phyloP scores from a whole-genome alignment of 352 stramenopile species.

The Aphanomyces cochlioides region DNA sequence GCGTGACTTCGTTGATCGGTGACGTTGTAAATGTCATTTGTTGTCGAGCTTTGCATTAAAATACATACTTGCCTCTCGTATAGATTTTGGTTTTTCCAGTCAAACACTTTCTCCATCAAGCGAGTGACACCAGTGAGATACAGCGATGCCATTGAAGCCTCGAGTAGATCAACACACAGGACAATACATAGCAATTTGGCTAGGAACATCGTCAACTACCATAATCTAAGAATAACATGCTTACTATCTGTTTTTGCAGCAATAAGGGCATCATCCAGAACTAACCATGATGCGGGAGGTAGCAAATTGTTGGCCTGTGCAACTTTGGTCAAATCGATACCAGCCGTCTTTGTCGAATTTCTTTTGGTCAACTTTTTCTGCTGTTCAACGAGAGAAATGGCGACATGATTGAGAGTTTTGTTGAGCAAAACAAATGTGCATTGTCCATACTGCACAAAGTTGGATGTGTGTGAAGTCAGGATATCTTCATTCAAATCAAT shows the following conservation, averaged over 20 bases:
- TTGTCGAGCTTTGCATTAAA: conserved; percentile 49
- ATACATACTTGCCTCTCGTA: conserved; percentile 41
- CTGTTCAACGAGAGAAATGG: background rate
- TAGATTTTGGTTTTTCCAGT: conserved; percentile 51
- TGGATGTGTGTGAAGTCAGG: conserved; percentile 7
- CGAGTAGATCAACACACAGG: conserved; percentile 8
- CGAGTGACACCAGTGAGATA: conserved; percentile 36
- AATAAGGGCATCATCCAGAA: conserved; percentile 22
- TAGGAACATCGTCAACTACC: background rate
- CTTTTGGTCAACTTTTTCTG: background rate
- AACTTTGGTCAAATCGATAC: conserved; percentile 28
- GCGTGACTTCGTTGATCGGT: conserved; percentile 62
- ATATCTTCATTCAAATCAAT: conserved; percentile 40
- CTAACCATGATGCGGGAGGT: conserved; percentile 15
- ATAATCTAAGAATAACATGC: background rate
- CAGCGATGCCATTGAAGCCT: conserved; percentile 8
- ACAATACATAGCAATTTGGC: conserved; percentile 9
- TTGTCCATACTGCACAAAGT: conserved; percentile 17
- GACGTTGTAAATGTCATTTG: conserved; percentile 38
- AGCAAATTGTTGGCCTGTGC: conserved; percentile 30
- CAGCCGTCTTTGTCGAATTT: conserved; percentile 18
- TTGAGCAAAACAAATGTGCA: conserved; percentile 22
- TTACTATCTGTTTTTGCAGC: conserved; percentile 13
- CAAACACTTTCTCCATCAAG: conserved; percentile 62
- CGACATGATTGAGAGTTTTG: background rate